These are phyloP conservation scores for Pholiota adiposa DNA, from an alignment of 1,284 basidiomycete genomes.

Conservation along the genomic window DNA sequence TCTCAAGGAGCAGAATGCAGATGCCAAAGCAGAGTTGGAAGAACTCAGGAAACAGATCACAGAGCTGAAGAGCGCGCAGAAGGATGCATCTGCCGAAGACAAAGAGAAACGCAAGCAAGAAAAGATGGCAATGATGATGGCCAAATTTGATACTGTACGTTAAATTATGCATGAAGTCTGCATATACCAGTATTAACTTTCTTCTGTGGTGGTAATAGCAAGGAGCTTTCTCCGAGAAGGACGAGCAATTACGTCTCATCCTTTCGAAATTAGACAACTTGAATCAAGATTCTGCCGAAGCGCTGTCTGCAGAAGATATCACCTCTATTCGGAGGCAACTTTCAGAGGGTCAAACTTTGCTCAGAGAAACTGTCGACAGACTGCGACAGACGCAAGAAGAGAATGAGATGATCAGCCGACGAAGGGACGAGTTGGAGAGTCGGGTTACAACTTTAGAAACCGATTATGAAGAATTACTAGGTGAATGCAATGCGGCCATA, in stretches of 20 bases:
- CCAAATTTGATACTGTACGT: constrained; percentile 92
- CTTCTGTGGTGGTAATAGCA: constrained; percentile 50
- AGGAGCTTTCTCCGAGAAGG: constrained; percentile 91
- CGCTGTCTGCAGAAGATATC: constrained; percentile 74
- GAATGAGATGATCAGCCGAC: constrained; percentile 82
- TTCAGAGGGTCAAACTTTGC: constrained; percentile 84
- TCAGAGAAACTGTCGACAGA: constrained; percentile 90
- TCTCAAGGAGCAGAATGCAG: constrained; percentile 93
- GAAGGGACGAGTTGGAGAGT: constrained; percentile 88
- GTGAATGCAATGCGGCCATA: constrained; percentile 46
- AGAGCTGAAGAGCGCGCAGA: constrained; percentile 82
- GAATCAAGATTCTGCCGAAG: constrained; percentile 56
- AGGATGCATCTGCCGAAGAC: constrained; percentile 88
- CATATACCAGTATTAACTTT: constrained; percentile 9
- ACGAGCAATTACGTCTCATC: constrained; percentile 86
- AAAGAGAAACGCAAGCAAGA: constrained; percentile 99
- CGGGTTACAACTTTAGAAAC: constrained; percentile 84
- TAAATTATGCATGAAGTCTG: neutral
- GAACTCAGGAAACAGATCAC: constrained; percentile 85
- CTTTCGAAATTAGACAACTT: constrained; percentile 83
- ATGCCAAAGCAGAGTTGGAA: constrained; percentile 88
- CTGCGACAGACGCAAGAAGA: constrained; percentile 92
- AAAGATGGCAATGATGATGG: constrained; percentile 99
- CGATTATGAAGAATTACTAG: constrained; percentile 96
- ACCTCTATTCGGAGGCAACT: constrained; percentile 84